Conservation (phyloP, 1,139 yeast genomes). For the Nematodospora anomalae region DNA sequence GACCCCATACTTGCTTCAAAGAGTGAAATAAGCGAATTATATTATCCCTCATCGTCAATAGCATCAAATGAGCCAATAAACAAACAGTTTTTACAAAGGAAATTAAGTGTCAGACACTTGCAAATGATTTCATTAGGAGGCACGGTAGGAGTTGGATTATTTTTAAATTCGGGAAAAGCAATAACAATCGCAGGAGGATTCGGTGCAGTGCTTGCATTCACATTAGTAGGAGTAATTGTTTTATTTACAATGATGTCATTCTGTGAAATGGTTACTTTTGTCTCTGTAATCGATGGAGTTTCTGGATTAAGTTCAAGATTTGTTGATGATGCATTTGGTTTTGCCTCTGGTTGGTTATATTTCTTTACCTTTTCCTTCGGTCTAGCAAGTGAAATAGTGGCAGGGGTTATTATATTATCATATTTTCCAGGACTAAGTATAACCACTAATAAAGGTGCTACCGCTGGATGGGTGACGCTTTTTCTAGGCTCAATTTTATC, state of each 20-base stretch:
- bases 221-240: constrained; percentile 66
- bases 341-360: constrained; percentile 76
- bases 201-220: constrained; percentile 72
- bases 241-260: constrained; percentile 70
- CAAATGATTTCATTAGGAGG: constrained; percentile 86
- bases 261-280: constrained; percentile 84
- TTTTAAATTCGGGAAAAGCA: constrained; percentile 76
- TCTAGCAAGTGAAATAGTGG: constrained; percentile 77
- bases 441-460: constrained; percentile 46
- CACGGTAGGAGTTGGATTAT: constrained; percentile 79
- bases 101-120: constrained; percentile 65
- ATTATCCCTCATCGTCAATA: constrained; percentile 12
- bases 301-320: constrained; percentile 75
- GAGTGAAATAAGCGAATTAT: constrained; percentile 13
- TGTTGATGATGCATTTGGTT: constrained; percentile 84
- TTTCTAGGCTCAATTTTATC: constrained; percentile 50
- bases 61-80: constrained; percentile 11
- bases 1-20: constrained; percentile 9
- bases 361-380: constrained; percentile 75
- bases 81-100: constrained; percentile 41
- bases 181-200: constrained; percentile 79
- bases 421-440: constrained; percentile 58
- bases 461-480: constrained; percentile 67
- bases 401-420: constrained; percentile 72
- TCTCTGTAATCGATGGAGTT: constrained; percentile 80